These are phyloP conservation scores for Starmerella floricola DNA, from an alignment of 805 yeast species.

Conservation along the genomic window DNA sequence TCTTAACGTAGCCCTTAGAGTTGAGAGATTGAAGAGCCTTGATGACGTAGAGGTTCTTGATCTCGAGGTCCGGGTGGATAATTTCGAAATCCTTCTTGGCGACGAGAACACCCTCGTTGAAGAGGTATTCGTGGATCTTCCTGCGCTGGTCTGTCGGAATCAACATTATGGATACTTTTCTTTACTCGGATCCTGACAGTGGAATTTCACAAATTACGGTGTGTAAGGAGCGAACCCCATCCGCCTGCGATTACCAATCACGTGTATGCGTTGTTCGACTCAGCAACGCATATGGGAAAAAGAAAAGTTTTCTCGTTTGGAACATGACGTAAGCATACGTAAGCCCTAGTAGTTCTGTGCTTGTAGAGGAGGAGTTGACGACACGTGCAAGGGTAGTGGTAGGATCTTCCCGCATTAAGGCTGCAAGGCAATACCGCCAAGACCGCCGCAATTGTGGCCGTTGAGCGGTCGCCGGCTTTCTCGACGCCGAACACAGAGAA, in stretches of 20 bases:
- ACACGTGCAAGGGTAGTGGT: too few species aligned
- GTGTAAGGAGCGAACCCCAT: background rate
- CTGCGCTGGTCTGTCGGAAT: conserved; percentile 99
- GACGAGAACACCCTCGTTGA: conserved; percentile 99
- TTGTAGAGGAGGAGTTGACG: too few species aligned
- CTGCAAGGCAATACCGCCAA: too few species aligned
- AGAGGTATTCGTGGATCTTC: conserved; percentile 97
- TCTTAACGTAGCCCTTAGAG: conserved; percentile 97
- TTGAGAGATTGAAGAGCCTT: conserved; percentile 99
- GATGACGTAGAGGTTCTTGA: conserved; percentile 94
- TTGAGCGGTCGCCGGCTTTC: too few species aligned
- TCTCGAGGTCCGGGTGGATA: conserved; percentile 95
- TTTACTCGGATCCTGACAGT: conserved; percentile 6
- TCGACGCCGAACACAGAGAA: too few species aligned
- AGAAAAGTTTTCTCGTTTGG: too few species aligned
- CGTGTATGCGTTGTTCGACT: background rate
- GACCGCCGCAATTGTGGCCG: too few species aligned
- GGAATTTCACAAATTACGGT: conserved; percentile 11
- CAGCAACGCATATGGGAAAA: too few species aligned
- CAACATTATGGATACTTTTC: conserved; percentile 52
- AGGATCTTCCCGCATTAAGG: too few species aligned
- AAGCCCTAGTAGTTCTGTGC: background rate
- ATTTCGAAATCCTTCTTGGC: conserved; percentile 98
- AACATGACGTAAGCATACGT: background rate
- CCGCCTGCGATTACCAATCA: background rate